These are phyloP conservation scores for Bruguiera parviflora DNA, from an alignment of 345 rosid genomes.

Conservation along the genomic window DNA sequence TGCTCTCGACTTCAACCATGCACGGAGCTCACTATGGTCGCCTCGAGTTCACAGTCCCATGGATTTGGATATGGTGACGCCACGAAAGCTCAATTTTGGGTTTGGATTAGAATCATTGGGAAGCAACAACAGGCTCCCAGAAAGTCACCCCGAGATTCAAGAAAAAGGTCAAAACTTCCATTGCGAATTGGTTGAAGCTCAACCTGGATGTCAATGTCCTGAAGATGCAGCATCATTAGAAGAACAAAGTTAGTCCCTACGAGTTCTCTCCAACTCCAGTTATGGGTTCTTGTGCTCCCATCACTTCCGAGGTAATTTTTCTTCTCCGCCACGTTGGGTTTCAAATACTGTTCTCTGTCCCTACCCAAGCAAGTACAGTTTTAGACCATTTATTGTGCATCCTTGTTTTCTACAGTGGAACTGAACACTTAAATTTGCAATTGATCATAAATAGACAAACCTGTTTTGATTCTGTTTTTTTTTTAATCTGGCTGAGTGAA, in stretches of 20 bases:
- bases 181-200: conserved; percentile 3
- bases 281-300: conserved; percentile 41
- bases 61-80: conserved; percentile 37
- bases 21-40: conserved; percentile 92
- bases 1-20: conserved; percentile 62
- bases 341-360: neutral
- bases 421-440: no score
- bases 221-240: conserved; percentile 25
- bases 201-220: conserved; percentile 18
- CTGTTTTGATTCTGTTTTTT: no score
- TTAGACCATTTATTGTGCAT: no score
- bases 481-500: no score
- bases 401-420: no score
- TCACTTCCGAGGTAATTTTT: conserved; percentile 43
- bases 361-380: no score
- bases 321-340: neutral
- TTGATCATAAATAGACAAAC: no score
- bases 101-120: conserved; percentile 27
- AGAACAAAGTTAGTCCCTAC: conserved; percentile 16
- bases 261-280: conserved; percentile 42
- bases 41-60: conserved; percentile 49
- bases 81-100: conserved; percentile 32
- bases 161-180: conserved; percentile 15
- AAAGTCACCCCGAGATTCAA: conserved; percentile 16
- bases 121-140: conserved; percentile 8